Conservation (phyloP, 208 protist species). For the Acanthamoeba triangularis region DNA sequence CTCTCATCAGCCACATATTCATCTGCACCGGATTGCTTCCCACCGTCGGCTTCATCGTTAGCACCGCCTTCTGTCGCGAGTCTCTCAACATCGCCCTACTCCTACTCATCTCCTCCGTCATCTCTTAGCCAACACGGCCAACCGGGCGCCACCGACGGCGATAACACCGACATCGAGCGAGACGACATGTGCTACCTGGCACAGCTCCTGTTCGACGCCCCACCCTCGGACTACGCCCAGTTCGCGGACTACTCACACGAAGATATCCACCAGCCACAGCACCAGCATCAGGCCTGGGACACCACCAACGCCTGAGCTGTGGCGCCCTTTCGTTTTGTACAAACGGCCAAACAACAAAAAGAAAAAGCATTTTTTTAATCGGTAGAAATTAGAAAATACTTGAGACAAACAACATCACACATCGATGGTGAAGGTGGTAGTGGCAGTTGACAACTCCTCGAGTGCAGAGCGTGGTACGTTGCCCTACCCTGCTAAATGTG, state of each 20-base stretch:
- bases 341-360: too few species aligned
- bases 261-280: neutral
- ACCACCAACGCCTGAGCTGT: too few species aligned
- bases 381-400: too few species aligned
- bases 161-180: neutral
- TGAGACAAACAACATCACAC: too few species aligned
- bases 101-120: neutral
- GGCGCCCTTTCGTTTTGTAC: too few species aligned
- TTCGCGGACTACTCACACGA: neutral
- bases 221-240: neutral
- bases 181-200: constrained; percentile 18
- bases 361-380: too few species aligned
- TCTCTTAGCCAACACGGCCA: neutral
- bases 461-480: neutral
- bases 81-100: neutral
- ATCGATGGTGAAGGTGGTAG: neutral
- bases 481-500: neutral
- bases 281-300: neutral
- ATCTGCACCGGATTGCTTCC: neutral
- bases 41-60: neutral
- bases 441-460: neutral
- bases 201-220: neutral
- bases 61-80: neutral
- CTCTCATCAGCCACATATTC: neutral
- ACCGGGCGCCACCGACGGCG: neutral